phyloP scores from a whole-genome alignment of 2,329 filamentous ascomycete genomes.

The Didymella keratinophila region DNA sequence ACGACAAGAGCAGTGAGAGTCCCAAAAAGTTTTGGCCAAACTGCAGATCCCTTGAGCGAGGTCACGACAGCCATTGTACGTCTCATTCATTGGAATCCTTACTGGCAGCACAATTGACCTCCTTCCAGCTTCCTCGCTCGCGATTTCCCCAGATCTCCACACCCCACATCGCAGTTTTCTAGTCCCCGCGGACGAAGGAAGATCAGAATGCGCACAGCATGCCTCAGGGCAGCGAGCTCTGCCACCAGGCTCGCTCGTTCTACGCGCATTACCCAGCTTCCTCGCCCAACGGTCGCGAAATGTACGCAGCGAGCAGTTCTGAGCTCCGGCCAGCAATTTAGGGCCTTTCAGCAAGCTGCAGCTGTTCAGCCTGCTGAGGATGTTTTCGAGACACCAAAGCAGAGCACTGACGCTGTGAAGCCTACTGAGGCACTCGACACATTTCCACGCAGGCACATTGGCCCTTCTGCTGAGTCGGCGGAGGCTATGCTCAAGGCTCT shows the following conservation, averaged over 20 bases:
- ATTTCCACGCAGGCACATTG: conserved; percentile 86
- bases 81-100: background rate
- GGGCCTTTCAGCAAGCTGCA: conserved; percentile 36
- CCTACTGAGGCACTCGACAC: conserved; percentile 63
- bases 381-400: conserved; percentile 39
- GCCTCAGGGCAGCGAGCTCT: conserved; percentile 44
- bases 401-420: conserved; percentile 26
- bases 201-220: conserved; percentile 42
- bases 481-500: conserved; percentile 81
- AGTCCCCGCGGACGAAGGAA: conserved; percentile 12
- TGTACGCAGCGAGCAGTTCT: conserved; percentile 28
- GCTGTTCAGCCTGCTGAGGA: conserved; percentile 36
- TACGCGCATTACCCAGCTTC: conserved; percentile 30
- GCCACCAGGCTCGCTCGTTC: conserved; percentile 38
- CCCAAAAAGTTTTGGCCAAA: conserved; percentile 1
- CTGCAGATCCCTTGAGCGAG: conserved; percentile 7
- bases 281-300: conserved; percentile 31
- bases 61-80: conserved; percentile 5
- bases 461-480: conserved; percentile 74
- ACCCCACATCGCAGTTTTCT: conserved; percentile 11
- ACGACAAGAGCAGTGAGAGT: conserved; percentile 13
- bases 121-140: conserved; percentile 9
- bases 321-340: conserved; percentile 27
- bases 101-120: conserved; percentile 8
- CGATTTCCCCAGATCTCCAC: conserved; percentile 13